Base-by-base conservation (phyloP, 805 yeast species). In the Nakazawaea wyomingensis region DNA sequence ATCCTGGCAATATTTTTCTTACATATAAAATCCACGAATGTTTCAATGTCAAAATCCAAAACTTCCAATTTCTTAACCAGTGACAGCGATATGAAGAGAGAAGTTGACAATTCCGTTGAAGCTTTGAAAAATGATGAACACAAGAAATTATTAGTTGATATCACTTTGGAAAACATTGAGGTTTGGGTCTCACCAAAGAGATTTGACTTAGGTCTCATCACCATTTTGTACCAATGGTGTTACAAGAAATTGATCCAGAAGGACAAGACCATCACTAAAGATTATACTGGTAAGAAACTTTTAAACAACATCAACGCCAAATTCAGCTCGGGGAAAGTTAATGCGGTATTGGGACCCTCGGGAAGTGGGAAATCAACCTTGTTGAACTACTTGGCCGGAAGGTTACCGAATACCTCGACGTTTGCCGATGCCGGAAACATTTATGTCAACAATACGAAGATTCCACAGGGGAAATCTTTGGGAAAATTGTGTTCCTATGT, bases 291-390 rank as follows among this genome's bases (percentile, higher is more conserved):
- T 11, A 68, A 64, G 32, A 56, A 53, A 13, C 71, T 77, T 37
- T 50, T 81, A 31, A 54, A 68, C 33, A 57, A 68, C 14, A 63
- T 85, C 11, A 59, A 65, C 42, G 86, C 83, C 0, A 48, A 52
- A 5, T 80, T 82, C 53, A 60, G 62, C 22, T 69, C 80, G 2
- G 78, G 81, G 13, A 67, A 74, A 33, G 64, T 85, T 8, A 84
- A 82, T 54, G 86, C 82, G 4, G 82, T 84, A 34, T 75, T 84
- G 80, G 93, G 93, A 0, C 90, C 91, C 0, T 82, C 89, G 1
- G 91, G 91, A 0, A 78, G 85, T 0, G 93, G 91, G 8, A 84
- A 84, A 54, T 79, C 88, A 0, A 77, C 90, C 0, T 56, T 85
- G 34, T 60, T 84, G 49, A 84, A 81, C 54, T 61, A 71, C 29